Evolutionary conservation across 257 asterid species (phyloP).

Genomic region (Eucommia ulmoides): DNA sequence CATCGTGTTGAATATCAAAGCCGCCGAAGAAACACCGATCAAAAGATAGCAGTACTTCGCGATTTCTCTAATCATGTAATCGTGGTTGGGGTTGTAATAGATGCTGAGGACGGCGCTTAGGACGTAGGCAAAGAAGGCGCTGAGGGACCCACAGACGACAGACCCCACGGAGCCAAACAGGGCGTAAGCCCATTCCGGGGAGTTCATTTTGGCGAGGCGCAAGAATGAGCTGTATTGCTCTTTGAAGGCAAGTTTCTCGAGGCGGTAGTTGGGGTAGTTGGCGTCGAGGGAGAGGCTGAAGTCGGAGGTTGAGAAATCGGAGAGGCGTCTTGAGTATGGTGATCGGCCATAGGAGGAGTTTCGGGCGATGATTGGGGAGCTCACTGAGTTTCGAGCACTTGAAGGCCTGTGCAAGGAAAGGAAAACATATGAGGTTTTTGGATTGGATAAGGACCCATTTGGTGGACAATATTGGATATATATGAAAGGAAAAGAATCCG

Average conservation of each 20-base stretch:
- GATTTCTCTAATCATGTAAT: conserved; percentile 54
- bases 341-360: conserved; percentile 84
- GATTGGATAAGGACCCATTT: no score
- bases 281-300: conserved; percentile 69
- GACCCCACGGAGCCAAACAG: conserved; percentile 78
- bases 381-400: conserved; percentile 83
- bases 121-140: conserved; percentile 85
- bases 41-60: conserved; percentile 83
- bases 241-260: conserved; percentile 72
- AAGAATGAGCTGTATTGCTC: conserved; percentile 82
- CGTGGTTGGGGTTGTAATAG: conserved; percentile 72
- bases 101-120: conserved; percentile 81
- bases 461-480: no score
- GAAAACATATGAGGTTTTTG: background rate
- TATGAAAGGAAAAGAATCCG: no score
- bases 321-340: conserved; percentile 75
- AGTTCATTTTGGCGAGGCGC: conserved; percentile 85
- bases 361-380: conserved; percentile 80
- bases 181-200: conserved; percentile 88
- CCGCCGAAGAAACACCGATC: conserved; percentile 86
- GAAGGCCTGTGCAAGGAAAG: conserved; percentile 52
- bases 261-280: conserved; percentile 50
- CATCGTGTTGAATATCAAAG: conserved; percentile 71
- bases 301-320: conserved; percentile 91
- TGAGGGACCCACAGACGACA: conserved; percentile 76